Percentiles rank a stretch among this genome's conserved stretches.
phyloP scores from a whole-genome alignment of 1,284 basidiomycete genomes.

The Melampsora americana region DNA sequence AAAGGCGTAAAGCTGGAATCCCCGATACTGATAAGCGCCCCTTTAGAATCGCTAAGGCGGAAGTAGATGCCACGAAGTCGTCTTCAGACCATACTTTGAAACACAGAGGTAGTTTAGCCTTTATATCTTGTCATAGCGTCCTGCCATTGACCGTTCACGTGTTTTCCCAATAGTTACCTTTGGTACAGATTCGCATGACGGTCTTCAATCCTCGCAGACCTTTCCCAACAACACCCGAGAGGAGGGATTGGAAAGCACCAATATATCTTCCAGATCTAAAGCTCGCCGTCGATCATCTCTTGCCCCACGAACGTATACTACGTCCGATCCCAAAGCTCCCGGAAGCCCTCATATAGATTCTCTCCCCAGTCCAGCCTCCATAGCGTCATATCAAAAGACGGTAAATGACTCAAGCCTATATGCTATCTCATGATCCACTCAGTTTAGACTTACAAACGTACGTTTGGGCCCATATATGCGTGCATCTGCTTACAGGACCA shows the following conservation, averaged over 20 bases:
- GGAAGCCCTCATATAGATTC: no score
- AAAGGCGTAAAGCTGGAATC: constrained; percentile 49
- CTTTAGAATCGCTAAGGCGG: constrained; percentile 47
- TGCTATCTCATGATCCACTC: neutral
- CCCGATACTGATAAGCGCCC: constrained; percentile 48
- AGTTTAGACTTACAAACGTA: neutral
- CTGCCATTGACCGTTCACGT: neutral
- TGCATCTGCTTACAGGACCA: constrained; percentile 1
- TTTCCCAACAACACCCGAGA: neutral
- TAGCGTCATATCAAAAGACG: neutral
- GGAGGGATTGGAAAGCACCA: neutral
- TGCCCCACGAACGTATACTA: neutral
- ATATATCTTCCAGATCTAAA: neutral
- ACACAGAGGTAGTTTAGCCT: neutral
- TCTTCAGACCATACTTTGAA: neutral
- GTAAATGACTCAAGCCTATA: neutral
- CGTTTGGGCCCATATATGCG: neutral
- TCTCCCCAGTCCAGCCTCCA: neutral
- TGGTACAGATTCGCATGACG: neutral
- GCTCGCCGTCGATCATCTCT: neutral
- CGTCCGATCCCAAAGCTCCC: no score
- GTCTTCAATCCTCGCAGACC: neutral
- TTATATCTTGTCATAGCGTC: neutral
- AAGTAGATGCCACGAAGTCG: constrained; percentile 44
- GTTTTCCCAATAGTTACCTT: constrained; percentile 2